Evolutionary conservation across 1,139 yeast species (phyloP), one percentile per base, ranked within the genome.

Genomic region (Debaryomyces psychrophilus): DNA sequence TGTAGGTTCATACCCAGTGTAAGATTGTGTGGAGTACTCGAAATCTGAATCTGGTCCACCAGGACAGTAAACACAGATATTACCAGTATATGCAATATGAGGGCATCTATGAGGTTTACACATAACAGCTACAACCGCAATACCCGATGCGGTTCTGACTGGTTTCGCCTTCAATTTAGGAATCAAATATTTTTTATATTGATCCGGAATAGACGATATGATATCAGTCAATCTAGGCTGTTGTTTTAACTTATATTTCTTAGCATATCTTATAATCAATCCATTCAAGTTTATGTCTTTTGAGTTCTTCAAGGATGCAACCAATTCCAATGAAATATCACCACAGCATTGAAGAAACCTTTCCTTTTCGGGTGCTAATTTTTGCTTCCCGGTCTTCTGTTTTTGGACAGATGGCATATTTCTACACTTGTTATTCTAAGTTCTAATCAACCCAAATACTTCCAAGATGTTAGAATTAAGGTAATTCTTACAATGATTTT

Each of bases 91-190:
- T 27, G 99, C 98, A 60, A 93, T 95, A 67, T 93, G 99, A 27
- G 99, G 99, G 70, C 99, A 93, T 71, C 99, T 80, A 67, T 93
- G 99, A 3, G 99, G 99, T 66, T 93, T 95, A 72, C 98, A 93
- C 98, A 95, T 93, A 31, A 95, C 98, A 0, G 99, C 99, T 43
- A 93, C 99, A 18, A 93, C 99, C 5, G 99, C 99, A 50, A 93
- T 95, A 60, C 93, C 99, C 8, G 97, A 88, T 0, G 99, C 99
- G 0, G 99, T 95, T 67, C 99, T 81, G 42, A 93, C 98, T 0
- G 99, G 99, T 66, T 93, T 93, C 25, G 99, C 99, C 70, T 93
- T 90, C 43, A 93, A 76, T 68, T 92, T 92, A 2, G 99, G 99
- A 41, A 95, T 75, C 49, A 93, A 72, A 62, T 92, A 90, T 62